phyloP scores from a whole-genome alignment of 2,329 filamentous ascomycete species.

The Apiospora pterosperma region DNA sequence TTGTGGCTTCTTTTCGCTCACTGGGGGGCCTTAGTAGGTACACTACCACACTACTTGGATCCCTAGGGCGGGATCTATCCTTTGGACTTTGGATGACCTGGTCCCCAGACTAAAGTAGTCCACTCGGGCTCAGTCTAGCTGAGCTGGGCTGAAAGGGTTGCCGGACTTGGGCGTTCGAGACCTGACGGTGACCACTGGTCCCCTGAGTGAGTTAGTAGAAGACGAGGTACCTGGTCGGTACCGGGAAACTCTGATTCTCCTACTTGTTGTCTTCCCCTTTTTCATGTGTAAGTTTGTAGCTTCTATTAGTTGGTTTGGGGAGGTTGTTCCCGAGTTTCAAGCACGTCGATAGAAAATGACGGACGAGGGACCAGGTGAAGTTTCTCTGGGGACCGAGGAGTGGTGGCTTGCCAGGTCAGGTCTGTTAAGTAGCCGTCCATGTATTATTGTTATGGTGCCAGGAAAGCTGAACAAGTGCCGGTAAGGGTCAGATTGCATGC shows the following conservation, averaged over 20 bases:
- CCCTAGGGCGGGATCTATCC: constrained; percentile 9
- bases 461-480: not conserved
- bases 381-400: not conserved
- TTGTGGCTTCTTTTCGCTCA: constrained; percentile 3
- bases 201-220: constrained; percentile 5
- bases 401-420: constrained; percentile 2
- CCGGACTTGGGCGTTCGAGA: constrained; percentile 11
- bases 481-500: not conserved
- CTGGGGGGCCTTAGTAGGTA: not conserved
- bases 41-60: constrained; percentile 3
- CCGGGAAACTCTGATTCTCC: constrained; percentile 5
- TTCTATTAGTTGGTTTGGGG: not conserved
- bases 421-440: not conserved
- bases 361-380: not conserved
- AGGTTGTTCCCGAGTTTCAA: constrained; percentile 2
- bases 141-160: constrained; percentile 10
- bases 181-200: constrained; percentile 4
- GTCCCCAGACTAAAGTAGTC: constrained; percentile 7
- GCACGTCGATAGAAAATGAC: not conserved
- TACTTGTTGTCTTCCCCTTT: not conserved
- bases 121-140: constrained; percentile 10
- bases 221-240: not conserved
- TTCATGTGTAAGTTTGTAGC: not conserved
- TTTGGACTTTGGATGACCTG: constrained; percentile 7
- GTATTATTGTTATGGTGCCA: not conserved